These are phyloP conservation scores for Phaeodactylum tricornutum DNA, from an alignment of 108 stramenopile genomes.

Conservation along the genomic window DNA sequence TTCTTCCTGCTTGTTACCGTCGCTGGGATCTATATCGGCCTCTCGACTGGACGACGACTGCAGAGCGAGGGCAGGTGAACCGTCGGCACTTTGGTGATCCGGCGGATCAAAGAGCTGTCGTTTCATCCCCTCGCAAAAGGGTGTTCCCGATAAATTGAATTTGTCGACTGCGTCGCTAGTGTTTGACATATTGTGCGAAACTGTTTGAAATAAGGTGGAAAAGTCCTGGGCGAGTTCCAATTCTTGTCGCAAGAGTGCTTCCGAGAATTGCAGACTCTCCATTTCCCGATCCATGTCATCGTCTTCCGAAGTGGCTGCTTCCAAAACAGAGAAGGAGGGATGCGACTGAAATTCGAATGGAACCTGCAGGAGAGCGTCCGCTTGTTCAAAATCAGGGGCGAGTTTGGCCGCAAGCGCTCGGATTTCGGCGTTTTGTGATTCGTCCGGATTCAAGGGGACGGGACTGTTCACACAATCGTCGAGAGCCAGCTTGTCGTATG, in stretches of 20 bases:
- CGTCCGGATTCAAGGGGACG: no score
- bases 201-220: background rate
- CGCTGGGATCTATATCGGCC: background rate
- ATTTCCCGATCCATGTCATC: slow-evolving; percentile 12
- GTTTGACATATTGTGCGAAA: background rate
- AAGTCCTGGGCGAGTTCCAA: slow-evolving; percentile 6
- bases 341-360: background rate
- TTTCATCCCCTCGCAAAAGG: background rate
- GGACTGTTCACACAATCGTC: no score
- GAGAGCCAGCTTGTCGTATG: no score
- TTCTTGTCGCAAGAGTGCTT: slow-evolving; percentile 10
- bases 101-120: background rate
- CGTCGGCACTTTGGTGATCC: background rate
- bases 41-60: background rate
- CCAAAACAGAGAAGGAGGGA: background rate
- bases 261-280: slow-evolving; percentile 1
- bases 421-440: background rate
- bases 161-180: background rate
- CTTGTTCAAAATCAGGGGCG: slow-evolving; percentile 6
- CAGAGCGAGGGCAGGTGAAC: no score
- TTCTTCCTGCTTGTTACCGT: background rate
- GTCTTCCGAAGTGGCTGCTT: background rate
- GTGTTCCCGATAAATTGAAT: background rate
- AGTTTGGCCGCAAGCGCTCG: background rate
- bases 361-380: slow-evolving; percentile 5